Percentiles rank a stretch among this genome's conserved stretches.
These are phyloP conservation scores for Curvularia hawaiiensis DNA, from an alignment of 2,329 filamentous ascomycete species.

Conservation along the genomic window DNA sequence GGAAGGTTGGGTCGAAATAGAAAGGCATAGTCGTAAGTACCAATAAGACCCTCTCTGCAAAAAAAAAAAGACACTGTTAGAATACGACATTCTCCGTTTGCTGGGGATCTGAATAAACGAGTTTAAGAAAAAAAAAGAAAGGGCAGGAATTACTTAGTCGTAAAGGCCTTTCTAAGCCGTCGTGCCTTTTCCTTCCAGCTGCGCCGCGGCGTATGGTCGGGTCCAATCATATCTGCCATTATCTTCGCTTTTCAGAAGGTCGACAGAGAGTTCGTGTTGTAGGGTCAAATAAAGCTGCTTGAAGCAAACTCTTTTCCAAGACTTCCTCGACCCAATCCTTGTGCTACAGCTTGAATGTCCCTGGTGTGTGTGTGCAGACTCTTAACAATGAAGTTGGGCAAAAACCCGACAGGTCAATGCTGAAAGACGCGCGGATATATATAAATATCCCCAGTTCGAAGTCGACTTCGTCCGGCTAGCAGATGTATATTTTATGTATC, in stretches of 20 bases:
- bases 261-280: neutral
- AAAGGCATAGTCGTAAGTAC: conserved; percentile 87
- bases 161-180: conserved; percentile 53
- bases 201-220: conserved; percentile 48
- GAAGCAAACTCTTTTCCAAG: too few relatives aligned
- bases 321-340: too few relatives aligned
- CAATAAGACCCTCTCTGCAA: conserved; percentile 72
- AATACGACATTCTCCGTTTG: neutral
- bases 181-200: conserved; percentile 50
- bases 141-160: conserved; percentile 51
- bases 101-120: too few relatives aligned
- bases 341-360: too few relatives aligned
- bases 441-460: too few relatives aligned
- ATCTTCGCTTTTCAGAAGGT: neutral
- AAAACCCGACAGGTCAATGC: too few relatives aligned
- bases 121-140: neutral
- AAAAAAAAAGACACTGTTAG: conserved; percentile 4
- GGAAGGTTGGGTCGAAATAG: conserved; percentile 83
- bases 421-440: too few relatives aligned
- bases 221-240: conserved; percentile 52
- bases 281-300: too few relatives aligned
- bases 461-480: too few relatives aligned
- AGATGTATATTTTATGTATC: conserved; percentile 1
- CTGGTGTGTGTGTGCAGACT: too few relatives aligned
- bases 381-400: too few relatives aligned